Percentiles rank a stretch among this genome's conserved stretches.
phyloP scores from a whole-genome alignment of 352 stramenopile species.

The Peronospora tabacina region DNA sequence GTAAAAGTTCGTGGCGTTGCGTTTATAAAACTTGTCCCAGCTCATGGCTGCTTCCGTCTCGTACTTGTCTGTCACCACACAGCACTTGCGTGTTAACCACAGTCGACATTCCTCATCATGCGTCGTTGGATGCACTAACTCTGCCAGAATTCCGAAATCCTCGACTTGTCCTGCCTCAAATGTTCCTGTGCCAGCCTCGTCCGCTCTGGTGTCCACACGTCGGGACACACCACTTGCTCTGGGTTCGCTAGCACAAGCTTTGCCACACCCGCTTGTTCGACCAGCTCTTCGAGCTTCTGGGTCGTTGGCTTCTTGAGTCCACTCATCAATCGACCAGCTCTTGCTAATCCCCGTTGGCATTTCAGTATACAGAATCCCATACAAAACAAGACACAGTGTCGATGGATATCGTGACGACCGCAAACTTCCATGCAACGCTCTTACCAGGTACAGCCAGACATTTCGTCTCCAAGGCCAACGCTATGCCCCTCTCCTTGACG shows the following conservation, averaged over 20 bases:
- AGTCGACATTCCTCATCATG: neutral
- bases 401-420: constrained; percentile 53
- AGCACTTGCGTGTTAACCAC: neutral
- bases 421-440: constrained; percentile 85
- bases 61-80: constrained; percentile 51
- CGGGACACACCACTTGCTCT: constrained; percentile 59
- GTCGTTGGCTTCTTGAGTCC: constrained; percentile 54
- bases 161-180: constrained; percentile 65
- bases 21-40: constrained; percentile 93
- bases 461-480: too few species aligned
- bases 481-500: too few species aligned
- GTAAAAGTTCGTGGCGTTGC: constrained; percentile 92
- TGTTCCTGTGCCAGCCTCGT: constrained; percentile 60
- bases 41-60: constrained; percentile 75
- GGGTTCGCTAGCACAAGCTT: constrained; percentile 63
- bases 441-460: constrained; percentile 62
- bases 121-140: constrained; percentile 22
- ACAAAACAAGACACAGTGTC: neutral
- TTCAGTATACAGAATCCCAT: constrained; percentile 5
- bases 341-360: constrained; percentile 9
- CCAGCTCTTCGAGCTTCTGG: constrained; percentile 65
- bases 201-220: constrained; percentile 78
- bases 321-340: constrained; percentile 42
- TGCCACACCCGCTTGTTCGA: constrained; percentile 59
- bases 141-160: constrained; percentile 76